Evolutionary conservation across 352 stramenopile genomes (phyloP), one percentile per base, ranked within the genome.

Genomic region (Phytophthora crassamura): DNA sequence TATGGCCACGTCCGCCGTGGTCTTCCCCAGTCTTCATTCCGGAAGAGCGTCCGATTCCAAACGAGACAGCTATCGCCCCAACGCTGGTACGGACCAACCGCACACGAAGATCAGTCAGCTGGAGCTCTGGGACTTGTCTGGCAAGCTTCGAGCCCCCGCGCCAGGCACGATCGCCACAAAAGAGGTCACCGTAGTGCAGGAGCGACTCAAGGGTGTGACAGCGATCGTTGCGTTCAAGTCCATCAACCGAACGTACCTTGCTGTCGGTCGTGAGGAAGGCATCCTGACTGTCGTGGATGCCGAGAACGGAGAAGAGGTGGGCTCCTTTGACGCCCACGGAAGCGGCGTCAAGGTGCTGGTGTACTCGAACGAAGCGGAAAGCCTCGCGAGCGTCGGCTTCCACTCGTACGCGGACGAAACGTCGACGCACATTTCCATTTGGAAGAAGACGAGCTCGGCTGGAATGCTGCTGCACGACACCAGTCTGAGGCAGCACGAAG

Each of bases 351-450:
- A 84, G 36, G 59, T 74, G 28, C 59, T 93, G 1, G 58, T 63
- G 2, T 80, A 79, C 47, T 91, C 84, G 39, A 58, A 22, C 6
- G 70, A 84, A 14, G 70, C 72, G 36, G 77, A 85, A 38, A 78
- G 75, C 45, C 58, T 93, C 8, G 82, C 84, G 6, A 91, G 78
- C 52, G 75, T 81, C 25, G 80, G 84, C 0, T 79, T 76, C 25
- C 65, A 87, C 41, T 86, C 82, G 20, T 91, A 88, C 54, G 72
- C 81, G 6, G 84, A 93, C 48, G 82, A 93, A 30, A 84, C 80
- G 4, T 86, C 80, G 35, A 55, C 81, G 41, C 72, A 91, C 43
- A 77, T 93, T 20, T 62, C 79, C 25, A 77, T 86, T 14, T 78
- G 76, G 76, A 78, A 75, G 43, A 79, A 80, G 15, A 70, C 69